Conservation (phyloP, 2,329 filamentous ascomycete species). For the Ascochyta pisi region DNA sequence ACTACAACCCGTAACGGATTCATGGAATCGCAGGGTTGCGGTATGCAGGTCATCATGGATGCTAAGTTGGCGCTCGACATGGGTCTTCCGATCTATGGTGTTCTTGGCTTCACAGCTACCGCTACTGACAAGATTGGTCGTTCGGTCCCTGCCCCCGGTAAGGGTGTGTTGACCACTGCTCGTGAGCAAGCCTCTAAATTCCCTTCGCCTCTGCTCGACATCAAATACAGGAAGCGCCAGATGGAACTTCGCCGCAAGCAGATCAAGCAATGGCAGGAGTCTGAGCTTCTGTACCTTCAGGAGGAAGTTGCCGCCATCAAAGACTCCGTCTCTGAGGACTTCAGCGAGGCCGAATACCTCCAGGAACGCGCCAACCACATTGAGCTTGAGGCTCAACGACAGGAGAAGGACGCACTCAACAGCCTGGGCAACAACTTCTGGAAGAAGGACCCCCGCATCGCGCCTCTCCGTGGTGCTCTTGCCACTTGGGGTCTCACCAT, state of each 20-base stretch:
- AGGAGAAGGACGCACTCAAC: slow-evolving; percentile 90
- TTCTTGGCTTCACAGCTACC: slow-evolving; percentile 90
- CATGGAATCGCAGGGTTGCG: slow-evolving; percentile 99
- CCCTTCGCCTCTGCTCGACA: slow-evolving; percentile 93
- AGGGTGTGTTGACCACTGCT: slow-evolving; percentile 95
- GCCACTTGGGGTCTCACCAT: slow-evolving; percentile 98
- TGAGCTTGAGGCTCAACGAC: slow-evolving; percentile 82
- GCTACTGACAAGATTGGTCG: slow-evolving; percentile 99
- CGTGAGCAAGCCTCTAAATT: slow-evolving; percentile 90
- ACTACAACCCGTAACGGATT: slow-evolving; percentile 97
- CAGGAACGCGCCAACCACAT: slow-evolving; percentile 86
- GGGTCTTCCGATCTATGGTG: slow-evolving; percentile 97
- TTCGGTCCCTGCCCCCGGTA: slow-evolving; percentile 93
- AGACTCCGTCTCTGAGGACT: slow-evolving; percentile 66
- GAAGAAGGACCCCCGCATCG: slow-evolving; percentile 93
- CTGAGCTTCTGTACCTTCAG: slow-evolving; percentile 89
- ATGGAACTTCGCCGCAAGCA: slow-evolving; percentile 92
- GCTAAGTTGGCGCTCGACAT: slow-evolving; percentile 95
- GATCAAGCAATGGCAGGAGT: slow-evolving; percentile 96
- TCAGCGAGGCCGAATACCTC: slow-evolving; percentile 84
- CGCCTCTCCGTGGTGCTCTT: slow-evolving; percentile 91
- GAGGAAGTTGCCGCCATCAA: slow-evolving; percentile 94
- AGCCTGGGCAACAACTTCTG: slow-evolving; percentile 99
- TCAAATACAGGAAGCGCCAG: slow-evolving; percentile 95
- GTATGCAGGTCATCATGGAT: slow-evolving; percentile 98